A percentile compares a stretch with the other conserved stretches of the same genome.
phyloP scores from a whole-genome alignment of 164 flowering plant genomes.

The Cinnamomum chago region DNA sequence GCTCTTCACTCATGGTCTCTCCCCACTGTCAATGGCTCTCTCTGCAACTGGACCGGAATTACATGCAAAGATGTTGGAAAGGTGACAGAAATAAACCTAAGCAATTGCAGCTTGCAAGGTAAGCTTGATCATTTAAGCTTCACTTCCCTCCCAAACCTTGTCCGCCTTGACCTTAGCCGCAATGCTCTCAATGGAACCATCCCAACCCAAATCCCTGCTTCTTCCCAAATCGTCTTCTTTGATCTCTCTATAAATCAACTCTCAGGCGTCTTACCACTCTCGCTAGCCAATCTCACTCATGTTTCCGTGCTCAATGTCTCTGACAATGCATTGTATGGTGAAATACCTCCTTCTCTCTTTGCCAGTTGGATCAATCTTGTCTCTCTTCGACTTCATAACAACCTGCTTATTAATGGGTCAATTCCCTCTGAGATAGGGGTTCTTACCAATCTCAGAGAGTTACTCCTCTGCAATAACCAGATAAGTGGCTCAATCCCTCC shows the following conservation, averaged over 20 bases:
- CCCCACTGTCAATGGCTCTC: not conserved
- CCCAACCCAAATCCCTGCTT: slow-evolving; percentile 16
- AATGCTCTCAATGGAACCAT: slow-evolving; percentile 16
- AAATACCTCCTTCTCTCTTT: slow-evolving; percentile 16
- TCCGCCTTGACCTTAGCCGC: slow-evolving; percentile 1
- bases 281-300: slow-evolving; percentile 23
- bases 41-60: not conserved
- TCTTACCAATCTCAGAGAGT: not conserved
- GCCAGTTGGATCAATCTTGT: slow-evolving; percentile 12
- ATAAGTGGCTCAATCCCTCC: too few relatives aligned
- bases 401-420: slow-evolving; percentile 9
- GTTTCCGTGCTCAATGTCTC: slow-evolving; percentile 18
- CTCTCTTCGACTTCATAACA: slow-evolving; percentile 11
- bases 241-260: slow-evolving; percentile 18
- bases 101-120: not conserved
- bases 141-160: not conserved
- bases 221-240: slow-evolving; percentile 10
- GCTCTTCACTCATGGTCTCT: slow-evolving; percentile 30
- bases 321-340: slow-evolving; percentile 14
- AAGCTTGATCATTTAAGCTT: not conserved
- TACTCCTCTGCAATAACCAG: too few relatives aligned
- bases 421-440: slow-evolving; percentile 28
- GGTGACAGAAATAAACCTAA: not conserved
- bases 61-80: not conserved
- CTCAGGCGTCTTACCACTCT: slow-evolving; percentile 21